phyloP scores from a whole-genome alignment of 805 yeast species.

The Lipomyces yamanashiensis region DNA sequence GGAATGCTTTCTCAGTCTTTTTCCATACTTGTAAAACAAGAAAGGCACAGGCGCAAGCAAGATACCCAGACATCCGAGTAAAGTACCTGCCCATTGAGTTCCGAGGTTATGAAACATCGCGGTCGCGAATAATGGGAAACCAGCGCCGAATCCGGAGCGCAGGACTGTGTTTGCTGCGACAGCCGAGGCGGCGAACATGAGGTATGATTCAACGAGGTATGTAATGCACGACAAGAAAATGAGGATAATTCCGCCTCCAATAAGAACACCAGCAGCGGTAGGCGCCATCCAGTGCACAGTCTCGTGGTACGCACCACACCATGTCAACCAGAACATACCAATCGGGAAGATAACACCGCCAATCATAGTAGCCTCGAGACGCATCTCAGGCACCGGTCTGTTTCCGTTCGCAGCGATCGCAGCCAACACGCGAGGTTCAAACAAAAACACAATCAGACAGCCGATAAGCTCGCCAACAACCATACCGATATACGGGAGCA shows the following conservation, averaged over 20 bases:
- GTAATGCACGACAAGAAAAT: conserved; percentile 66
- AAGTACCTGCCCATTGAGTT: conserved; percentile 77
- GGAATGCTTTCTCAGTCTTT: conserved; percentile 39
- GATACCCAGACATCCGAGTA: conserved; percentile 65
- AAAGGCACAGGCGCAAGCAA: conserved; percentile 70
- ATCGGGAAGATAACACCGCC: conserved; percentile 74
- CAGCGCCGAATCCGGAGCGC: conserved; percentile 70
- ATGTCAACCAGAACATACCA: conserved; percentile 84
- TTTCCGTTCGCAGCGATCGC: conserved; percentile 59
- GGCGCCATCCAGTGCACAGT: conserved; percentile 78
- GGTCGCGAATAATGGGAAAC: conserved; percentile 71
- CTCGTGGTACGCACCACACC: conserved; percentile 80
- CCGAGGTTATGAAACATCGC: conserved; percentile 74
- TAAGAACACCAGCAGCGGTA: conserved; percentile 60
- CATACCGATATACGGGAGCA: conserved; percentile 80
- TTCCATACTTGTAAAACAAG: conserved; percentile 64
- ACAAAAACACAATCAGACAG: conserved; percentile 55
- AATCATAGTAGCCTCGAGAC: conserved; percentile 74
- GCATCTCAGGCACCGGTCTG: conserved; percentile 73
- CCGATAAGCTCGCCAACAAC: conserved; percentile 70
- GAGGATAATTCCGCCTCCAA: conserved; percentile 65
- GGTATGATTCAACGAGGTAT: conserved; percentile 71
- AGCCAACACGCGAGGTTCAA: conserved; percentile 59
- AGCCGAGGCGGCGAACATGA: conserved; percentile 74
- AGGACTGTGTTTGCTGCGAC: conserved; percentile 73